A percentile compares a stretch with the other conserved stretches of the same genome.
phyloP scores from a whole-genome alignment of 2,329 filamentous ascomycete species.

The Phialemoniopsis sp. region DNA sequence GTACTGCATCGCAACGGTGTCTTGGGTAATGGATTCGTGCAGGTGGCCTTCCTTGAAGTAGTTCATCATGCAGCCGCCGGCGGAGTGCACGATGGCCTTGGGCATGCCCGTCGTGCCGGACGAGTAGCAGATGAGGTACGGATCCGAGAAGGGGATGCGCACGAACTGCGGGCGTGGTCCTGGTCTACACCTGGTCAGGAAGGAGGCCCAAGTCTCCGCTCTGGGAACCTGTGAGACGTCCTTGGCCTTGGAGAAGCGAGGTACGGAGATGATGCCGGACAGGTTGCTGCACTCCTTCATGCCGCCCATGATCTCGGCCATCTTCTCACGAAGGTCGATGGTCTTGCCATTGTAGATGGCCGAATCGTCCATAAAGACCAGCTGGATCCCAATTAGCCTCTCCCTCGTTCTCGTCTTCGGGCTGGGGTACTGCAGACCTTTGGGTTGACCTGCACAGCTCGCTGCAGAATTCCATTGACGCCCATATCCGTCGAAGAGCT shows the following conservation, averaged over 20 bases:
- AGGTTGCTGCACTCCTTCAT: slow-evolving; percentile 60
- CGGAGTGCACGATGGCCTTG: slow-evolving; percentile 80
- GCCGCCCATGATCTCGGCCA: slow-evolving; percentile 59
- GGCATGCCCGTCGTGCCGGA: slow-evolving; percentile 80
- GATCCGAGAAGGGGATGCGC: slow-evolving; percentile 66
- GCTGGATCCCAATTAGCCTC: slow-evolving; percentile 29
- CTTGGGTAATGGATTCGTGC: slow-evolving; percentile 35
- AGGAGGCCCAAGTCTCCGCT: slow-evolving; percentile 38
- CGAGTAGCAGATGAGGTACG: slow-evolving; percentile 74
- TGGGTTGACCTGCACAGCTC: slow-evolving; percentile 70
- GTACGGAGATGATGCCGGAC: slow-evolving; percentile 58
- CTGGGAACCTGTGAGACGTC: slow-evolving; percentile 51
- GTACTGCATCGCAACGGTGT: slow-evolving; percentile 47
- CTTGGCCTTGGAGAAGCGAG: slow-evolving; percentile 55
- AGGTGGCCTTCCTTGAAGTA: slow-evolving; percentile 53
- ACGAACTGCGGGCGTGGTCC: slow-evolving; percentile 42
- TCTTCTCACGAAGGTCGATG: slow-evolving; percentile 69
- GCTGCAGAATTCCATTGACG: slow-evolving; percentile 69
- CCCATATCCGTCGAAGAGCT: slow-evolving; percentile 82
- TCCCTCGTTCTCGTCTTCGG: too few relatives aligned
- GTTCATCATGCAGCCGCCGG: slow-evolving; percentile 58
- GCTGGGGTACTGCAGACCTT: too few relatives aligned
- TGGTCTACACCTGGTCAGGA: slow-evolving; percentile 27
- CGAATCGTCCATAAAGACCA: slow-evolving; percentile 79
- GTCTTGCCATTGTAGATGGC: slow-evolving; percentile 76